Evolutionary conservation across 768 basidiomycete genomes (phyloP).

Genomic region (Lenzites betulinus): DNA sequence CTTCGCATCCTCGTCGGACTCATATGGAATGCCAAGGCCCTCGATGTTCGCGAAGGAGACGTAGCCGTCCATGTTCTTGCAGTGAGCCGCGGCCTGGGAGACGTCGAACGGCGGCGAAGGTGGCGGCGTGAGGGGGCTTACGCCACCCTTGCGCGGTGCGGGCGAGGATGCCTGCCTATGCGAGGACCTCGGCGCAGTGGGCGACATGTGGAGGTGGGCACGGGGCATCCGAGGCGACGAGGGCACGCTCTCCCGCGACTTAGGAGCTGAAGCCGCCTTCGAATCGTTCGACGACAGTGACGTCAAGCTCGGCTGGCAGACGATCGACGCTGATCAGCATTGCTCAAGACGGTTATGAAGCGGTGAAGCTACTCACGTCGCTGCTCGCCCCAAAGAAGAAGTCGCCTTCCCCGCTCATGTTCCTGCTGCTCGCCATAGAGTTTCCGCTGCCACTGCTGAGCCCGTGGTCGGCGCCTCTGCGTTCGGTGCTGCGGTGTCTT

Average conservation of each 20-base stretch:
- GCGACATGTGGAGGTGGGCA: conserved; percentile 4
- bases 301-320: conserved; percentile 24
- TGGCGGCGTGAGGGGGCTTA: conserved; percentile 30
- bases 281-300: conserved; percentile 22
- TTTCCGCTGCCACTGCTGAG: conserved; percentile 28
- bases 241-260: conserved; percentile 6
- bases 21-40: conserved; percentile 59
- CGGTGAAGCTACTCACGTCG: conserved; percentile 20
- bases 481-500: conserved; percentile 22
- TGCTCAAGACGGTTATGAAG: conserved; percentile 1
- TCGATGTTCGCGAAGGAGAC: conserved; percentile 69
- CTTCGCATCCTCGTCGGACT: conserved; percentile 26
- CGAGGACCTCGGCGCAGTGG: conserved; percentile 12
- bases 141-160: conserved; percentile 7
- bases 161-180: conserved; percentile 18
- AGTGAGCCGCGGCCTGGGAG: conserved; percentile 58
- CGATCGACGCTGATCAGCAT: conserved; percentile 17
- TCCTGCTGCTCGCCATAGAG: conserved; percentile 34
- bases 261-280: conserved; percentile 5
- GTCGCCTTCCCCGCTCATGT: conserved; percentile 31
- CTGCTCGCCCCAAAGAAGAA: conserved; percentile 29
- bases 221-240: conserved; percentile 11
- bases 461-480: conserved; percentile 22
- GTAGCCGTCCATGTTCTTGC: conserved; percentile 60
- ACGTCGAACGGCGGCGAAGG: conserved; percentile 61